These are phyloP conservation scores for Mikania micrantha DNA, from an alignment of 129 eudicot species.

Conservation along the genomic window DNA sequence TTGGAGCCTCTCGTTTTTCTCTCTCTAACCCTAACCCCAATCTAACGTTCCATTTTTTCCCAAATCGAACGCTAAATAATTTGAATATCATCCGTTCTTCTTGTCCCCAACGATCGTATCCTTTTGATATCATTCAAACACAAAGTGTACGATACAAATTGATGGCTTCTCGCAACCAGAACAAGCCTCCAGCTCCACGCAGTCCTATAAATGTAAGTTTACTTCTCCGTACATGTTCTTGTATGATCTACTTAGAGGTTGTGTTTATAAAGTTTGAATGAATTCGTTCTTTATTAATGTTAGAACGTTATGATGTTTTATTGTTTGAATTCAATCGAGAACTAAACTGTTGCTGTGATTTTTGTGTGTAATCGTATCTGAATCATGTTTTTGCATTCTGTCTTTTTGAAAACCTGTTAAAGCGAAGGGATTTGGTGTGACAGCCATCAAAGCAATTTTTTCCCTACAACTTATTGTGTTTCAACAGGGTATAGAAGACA, in stretches of 20 bases:
- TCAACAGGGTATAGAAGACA: not conserved
- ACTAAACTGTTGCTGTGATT: not conserved
- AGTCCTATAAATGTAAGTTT: conserved; percentile 36
- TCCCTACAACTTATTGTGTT: not conserved
- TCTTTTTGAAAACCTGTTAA: not conserved
- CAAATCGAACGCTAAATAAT: conserved; percentile 12
- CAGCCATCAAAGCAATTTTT: not conserved
- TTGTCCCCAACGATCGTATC: not conserved
- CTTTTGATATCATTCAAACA: not conserved
- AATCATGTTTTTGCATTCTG: not conserved
- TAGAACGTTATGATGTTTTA: not conserved
- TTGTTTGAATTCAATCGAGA: not conserved
- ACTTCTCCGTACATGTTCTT: not conserved
- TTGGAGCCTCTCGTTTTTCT: conserved; percentile 20
- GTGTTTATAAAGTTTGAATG: not conserved
- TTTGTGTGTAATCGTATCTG: not conserved
- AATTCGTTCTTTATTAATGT: not conserved
- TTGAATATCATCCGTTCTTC: not conserved
- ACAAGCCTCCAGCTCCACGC: conserved; percentile 46
- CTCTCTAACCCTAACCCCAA: conserved; percentile 25
- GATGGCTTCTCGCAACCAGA: conserved; percentile 56
- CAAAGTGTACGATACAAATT: not conserved
- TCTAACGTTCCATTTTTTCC: conserved; percentile 20
- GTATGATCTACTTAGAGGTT: not conserved
- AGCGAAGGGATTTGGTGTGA: not conserved